phyloP scores from a whole-genome alignment of 495 filamentous ascomycete species.

The Stereocaulon alpinum region DNA sequence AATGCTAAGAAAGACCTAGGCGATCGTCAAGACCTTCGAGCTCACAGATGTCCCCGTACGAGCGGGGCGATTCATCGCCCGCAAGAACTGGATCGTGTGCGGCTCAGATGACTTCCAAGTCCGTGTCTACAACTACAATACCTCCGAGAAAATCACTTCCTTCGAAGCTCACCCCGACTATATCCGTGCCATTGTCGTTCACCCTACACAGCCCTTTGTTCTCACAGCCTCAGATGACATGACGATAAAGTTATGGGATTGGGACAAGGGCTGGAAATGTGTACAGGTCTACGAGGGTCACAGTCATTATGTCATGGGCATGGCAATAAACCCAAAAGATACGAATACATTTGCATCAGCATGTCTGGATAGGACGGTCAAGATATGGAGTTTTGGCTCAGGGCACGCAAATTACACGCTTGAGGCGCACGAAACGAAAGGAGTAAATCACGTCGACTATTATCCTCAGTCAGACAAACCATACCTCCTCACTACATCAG shows the following conservation, averaged over 20 bases:
- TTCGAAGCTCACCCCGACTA: conserved; percentile 99
- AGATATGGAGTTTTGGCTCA: conserved; percentile 96
- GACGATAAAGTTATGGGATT: conserved; percentile 99
- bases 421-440: conserved; percentile 96
- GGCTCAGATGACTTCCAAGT: conserved; percentile 98
- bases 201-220: conserved; percentile 91
- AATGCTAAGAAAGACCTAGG: conserved; percentile 30
- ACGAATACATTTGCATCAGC: conserved; percentile 97
- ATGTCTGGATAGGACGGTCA: conserved; percentile 92
- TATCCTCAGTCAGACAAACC: conserved; percentile 96
- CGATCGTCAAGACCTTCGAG: conserved; percentile 98
- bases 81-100: conserved; percentile 99
- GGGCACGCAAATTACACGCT: conserved; percentile 85
- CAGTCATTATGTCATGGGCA: conserved; percentile 96
- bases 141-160: conserved; percentile 94
- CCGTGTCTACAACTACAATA: conserved; percentile 97
- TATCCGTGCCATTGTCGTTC: conserved; percentile 94
- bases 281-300: conserved; percentile 98
- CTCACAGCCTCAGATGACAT: conserved; percentile 98
- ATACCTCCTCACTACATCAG: conserved; percentile 91
- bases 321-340: conserved; percentile 98
- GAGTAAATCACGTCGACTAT: conserved; percentile 96
- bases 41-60: conserved; percentile 97
- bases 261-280: conserved; percentile 97
- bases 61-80: conserved; percentile 90